These are phyloP conservation scores for Globisporangium perplexum DNA, from an alignment of 352 stramenopile species.

Conservation along the genomic window DNA sequence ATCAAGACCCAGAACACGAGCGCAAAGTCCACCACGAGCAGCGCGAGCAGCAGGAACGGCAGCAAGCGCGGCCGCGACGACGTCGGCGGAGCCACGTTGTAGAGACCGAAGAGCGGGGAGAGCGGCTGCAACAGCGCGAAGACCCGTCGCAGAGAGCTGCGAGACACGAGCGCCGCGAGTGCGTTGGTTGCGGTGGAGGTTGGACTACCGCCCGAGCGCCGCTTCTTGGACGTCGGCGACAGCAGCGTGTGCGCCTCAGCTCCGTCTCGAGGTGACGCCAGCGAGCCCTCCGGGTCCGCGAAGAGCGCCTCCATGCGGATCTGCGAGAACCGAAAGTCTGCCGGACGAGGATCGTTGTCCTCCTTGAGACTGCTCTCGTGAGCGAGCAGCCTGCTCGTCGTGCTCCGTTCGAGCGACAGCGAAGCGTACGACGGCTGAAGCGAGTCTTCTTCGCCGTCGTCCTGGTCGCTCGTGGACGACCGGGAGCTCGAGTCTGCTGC, in stretches of 20 bases:
- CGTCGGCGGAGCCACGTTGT: slow-evolving; percentile 28
- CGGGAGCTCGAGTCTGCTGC: not conserved
- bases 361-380: not conserved
- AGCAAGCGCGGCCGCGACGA: slow-evolving; percentile 28
- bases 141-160: slow-evolving; percentile 8
- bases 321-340: slow-evolving; percentile 63
- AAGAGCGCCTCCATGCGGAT: slow-evolving; percentile 81
- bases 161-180: slow-evolving; percentile 14
- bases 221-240: slow-evolving; percentile 16
- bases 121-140: slow-evolving; percentile 36
- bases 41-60: slow-evolving; percentile 41
- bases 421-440: not conserved
- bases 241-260: slow-evolving; percentile 12
- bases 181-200: slow-evolving; percentile 10
- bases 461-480: not conserved
- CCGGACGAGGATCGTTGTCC: slow-evolving; percentile 37
- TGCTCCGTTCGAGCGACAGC: not conserved
- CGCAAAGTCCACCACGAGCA: slow-evolving; percentile 61
- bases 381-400: not conserved
- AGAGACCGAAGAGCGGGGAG: slow-evolving; percentile 55
- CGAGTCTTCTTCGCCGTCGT: slow-evolving; percentile 3
- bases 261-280: slow-evolving; percentile 6
- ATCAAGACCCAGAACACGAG: slow-evolving; percentile 73
- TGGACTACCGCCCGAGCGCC: not conserved
- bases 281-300: slow-evolving; percentile 14